phyloP scores from a whole-genome alignment of 2,329 filamentous ascomycete species.

The Aspergillus fumigatus region DNA sequence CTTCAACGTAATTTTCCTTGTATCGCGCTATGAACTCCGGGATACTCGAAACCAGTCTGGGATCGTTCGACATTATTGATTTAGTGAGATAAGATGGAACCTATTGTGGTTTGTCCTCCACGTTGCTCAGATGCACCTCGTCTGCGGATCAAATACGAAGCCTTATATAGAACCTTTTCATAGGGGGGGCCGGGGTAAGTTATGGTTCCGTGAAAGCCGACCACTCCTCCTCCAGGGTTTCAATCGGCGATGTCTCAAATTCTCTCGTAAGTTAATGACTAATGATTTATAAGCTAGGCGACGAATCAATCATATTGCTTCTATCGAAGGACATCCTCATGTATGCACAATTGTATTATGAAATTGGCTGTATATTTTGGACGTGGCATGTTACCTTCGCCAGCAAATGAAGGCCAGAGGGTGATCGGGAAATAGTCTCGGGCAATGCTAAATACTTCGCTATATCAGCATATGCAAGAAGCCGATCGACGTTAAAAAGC shows the following conservation, averaged over 20 bases:
- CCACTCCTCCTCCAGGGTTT: background rate
- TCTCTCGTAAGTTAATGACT: background rate
- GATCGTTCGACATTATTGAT: slow-evolving; percentile 1
- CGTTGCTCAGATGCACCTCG: background rate
- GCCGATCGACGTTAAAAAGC: too few relatives aligned
- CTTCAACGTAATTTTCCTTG: slow-evolving; percentile 39
- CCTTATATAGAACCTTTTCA: background rate
- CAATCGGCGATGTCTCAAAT: too few relatives aligned
- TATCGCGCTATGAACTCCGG: slow-evolving; percentile 42
- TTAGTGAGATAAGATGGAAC: background rate
- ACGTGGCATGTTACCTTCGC: too few relatives aligned
- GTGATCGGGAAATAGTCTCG: too few relatives aligned
- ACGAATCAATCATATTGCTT: background rate
- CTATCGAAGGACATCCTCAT: too few relatives aligned
- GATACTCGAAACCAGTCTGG: slow-evolving; percentile 22
- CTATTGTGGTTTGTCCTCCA: background rate
- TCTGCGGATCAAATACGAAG: background rate
- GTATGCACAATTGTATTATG: too few relatives aligned
- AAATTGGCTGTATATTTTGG: too few relatives aligned
- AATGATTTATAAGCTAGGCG: background rate
- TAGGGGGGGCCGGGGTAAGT: too few relatives aligned
- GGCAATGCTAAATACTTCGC: too few relatives aligned
- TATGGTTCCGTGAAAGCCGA: background rate
- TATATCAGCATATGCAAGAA: too few relatives aligned
- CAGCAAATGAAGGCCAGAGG: too few relatives aligned